A percentile compares a stretch with the other conserved stretches of the same genome.
These are phyloP conservation scores for Penicillium angulare DNA, from an alignment of 495 filamentous ascomycete genomes.

Conservation along the genomic window DNA sequence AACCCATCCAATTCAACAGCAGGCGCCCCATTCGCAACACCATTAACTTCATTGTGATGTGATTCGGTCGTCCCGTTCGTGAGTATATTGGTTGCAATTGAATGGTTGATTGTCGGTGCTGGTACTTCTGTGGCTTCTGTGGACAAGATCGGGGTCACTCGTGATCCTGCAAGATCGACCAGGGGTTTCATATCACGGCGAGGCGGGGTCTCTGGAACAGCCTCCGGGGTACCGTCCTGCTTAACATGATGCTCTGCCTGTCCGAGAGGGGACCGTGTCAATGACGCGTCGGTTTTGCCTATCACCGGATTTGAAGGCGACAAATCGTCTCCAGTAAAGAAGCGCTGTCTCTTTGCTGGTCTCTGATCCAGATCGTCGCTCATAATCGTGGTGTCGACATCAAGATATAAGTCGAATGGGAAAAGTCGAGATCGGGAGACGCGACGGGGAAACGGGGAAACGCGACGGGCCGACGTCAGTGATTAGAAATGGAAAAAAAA, in stretches of 20 bases:
- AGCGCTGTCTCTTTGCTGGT: constrained; percentile 77
- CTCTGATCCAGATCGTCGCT: constrained; percentile 38
- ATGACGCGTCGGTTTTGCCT: constrained; percentile 22
- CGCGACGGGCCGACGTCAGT: constrained; percentile 36
- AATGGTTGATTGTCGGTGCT: background rate
- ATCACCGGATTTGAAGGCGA: background rate
- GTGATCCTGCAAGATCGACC: no score
- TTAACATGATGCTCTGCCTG: background rate
- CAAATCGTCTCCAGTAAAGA: constrained; percentile 59
- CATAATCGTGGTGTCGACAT: constrained; percentile 23
- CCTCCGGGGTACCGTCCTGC: background rate
- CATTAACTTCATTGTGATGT: background rate
- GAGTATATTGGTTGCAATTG: background rate
- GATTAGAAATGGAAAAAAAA: constrained; percentile 4
- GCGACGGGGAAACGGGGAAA: constrained; percentile 36
- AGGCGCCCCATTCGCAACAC: background rate
- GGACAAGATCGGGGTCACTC: no score
- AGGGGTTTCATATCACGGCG: background rate
- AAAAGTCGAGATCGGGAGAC: constrained; percentile 31
- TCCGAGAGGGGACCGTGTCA: constrained; percentile 9
- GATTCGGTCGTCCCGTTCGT: background rate
- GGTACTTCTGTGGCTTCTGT: background rate
- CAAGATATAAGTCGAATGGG: background rate
- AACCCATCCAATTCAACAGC: constrained; percentile 43
- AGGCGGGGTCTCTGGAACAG: constrained; percentile 1